Evolutionary conservation across 106 monocot species (phyloP).

Genomic region (Dendrobium officinale): DNA sequence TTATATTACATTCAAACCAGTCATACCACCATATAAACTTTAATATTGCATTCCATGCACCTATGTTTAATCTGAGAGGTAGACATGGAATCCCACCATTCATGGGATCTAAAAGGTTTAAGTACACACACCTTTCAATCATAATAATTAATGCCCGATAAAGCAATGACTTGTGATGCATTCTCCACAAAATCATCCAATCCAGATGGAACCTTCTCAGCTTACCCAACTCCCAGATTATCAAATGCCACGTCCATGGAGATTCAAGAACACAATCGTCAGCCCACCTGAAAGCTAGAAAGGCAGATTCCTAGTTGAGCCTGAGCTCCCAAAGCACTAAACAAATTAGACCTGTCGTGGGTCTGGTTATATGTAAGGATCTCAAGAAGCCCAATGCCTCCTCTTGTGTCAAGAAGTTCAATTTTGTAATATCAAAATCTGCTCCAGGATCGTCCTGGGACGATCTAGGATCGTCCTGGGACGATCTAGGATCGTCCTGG

Average conservation of each 20-base stretch:
- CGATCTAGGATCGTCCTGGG: no score
- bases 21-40: no score
- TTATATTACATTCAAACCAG: no score
- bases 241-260: slow-evolving; percentile 45
- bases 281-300: slow-evolving; percentile 54
- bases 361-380: slow-evolving; percentile 16
- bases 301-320: slow-evolving; percentile 55
- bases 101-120: no score
- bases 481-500: no score
- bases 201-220: slow-evolving; percentile 47
- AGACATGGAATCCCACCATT: no score
- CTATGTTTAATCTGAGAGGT: no score
- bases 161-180: slow-evolving; percentile 38
- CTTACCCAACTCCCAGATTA: slow-evolving; percentile 58
- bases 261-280: slow-evolving; percentile 25
- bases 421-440: slow-evolving; percentile 7
- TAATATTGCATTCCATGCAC: no score
- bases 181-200: slow-evolving; percentile 48
- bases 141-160: slow-evolving; percentile 43
- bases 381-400: slow-evolving; percentile 34
- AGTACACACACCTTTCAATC: slow-evolving; percentile 50
- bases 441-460: no score
- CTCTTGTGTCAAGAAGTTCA: slow-evolving; percentile 17
- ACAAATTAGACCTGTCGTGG: slow-evolving; percentile 27
- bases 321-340: slow-evolving; percentile 66